Conservation (phyloP, 2,329 filamentous ascomycete species). For the Didymella pinodella region DNA sequence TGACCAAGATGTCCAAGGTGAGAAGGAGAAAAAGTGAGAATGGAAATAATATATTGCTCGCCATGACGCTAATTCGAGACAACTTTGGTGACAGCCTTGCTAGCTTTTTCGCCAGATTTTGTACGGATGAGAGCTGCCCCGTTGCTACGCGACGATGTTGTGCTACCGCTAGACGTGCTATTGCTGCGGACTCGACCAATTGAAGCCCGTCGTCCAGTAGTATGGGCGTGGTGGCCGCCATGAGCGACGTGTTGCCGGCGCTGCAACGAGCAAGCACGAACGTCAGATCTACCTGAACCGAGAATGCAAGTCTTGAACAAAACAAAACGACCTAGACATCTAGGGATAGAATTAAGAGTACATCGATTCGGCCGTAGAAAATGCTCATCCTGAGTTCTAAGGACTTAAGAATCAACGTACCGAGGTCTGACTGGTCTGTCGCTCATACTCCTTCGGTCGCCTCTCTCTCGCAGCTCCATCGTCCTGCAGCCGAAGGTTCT, state of each 20-base stretch:
- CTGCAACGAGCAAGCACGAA: constrained; percentile 50
- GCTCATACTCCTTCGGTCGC: constrained; percentile 52
- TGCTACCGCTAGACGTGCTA: constrained; percentile 49
- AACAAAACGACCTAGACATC: constrained; percentile 42
- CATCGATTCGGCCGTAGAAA: constrained; percentile 52
- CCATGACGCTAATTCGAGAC: constrained; percentile 27
- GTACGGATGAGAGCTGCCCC: constrained; percentile 38
- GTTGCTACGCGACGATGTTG: constrained; percentile 45
- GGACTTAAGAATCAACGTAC: constrained; percentile 56
- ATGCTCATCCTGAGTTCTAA: constrained; percentile 50
- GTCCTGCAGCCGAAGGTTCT: constrained; percentile 90
- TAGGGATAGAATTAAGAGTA: constrained; percentile 54
- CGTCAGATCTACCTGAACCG: constrained; percentile 51
- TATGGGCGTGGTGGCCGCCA: constrained; percentile 45
- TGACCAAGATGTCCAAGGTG: background rate
- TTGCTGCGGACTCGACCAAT: constrained; percentile 51
- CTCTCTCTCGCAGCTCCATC: constrained; percentile 57
- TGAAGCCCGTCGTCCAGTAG: constrained; percentile 44
- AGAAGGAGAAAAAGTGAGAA: constrained; percentile 13
- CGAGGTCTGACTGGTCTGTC: constrained; percentile 51
- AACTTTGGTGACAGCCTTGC: constrained; percentile 41
- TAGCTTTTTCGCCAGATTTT: constrained; percentile 34
- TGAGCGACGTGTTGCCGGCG: constrained; percentile 49
- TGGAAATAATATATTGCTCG: constrained; percentile 22
- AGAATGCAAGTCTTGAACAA: constrained; percentile 48